Evolutionary conservation across 129 eudicot genomes (phyloP).

Genomic region (Helianthus tuberosus): DNA sequence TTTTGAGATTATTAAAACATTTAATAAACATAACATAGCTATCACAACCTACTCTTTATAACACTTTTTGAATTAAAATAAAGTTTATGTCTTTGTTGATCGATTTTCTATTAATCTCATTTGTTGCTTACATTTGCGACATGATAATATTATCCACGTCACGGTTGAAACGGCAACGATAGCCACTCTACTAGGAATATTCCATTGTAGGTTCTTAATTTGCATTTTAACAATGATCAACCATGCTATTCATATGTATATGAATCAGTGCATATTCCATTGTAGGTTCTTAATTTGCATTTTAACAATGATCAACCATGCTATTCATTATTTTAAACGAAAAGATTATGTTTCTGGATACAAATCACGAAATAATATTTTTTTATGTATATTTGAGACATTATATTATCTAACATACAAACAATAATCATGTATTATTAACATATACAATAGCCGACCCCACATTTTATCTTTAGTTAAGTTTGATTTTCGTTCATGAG

Average conservation of each 20-base stretch:
- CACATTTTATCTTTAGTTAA: no score
- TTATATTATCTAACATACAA: no score
- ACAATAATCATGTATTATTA: no score
- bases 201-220: background rate
- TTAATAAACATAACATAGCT: background rate
- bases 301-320: background rate
- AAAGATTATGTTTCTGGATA: no score
- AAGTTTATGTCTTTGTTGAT: constrained; percentile 2
- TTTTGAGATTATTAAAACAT: no score
- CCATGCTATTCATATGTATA: background rate
- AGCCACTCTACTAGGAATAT: background rate
- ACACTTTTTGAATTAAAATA: background rate
- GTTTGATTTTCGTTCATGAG: no score
- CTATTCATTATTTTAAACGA: no score
- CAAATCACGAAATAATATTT: no score
- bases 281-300: no score
- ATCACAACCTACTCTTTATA: background rate
- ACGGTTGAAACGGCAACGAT: constrained; percentile 16
- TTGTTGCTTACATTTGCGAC: background rate
- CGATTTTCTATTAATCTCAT: background rate
- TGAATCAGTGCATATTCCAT: no score
- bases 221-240: background rate
- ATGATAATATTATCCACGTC: constrained; percentile 3
- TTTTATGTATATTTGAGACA: no score
- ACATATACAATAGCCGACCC: no score